Evolutionary conservation across 2,329 filamentous ascomycete species (phyloP).

Genomic region (Colletotrichum costaricense): DNA sequence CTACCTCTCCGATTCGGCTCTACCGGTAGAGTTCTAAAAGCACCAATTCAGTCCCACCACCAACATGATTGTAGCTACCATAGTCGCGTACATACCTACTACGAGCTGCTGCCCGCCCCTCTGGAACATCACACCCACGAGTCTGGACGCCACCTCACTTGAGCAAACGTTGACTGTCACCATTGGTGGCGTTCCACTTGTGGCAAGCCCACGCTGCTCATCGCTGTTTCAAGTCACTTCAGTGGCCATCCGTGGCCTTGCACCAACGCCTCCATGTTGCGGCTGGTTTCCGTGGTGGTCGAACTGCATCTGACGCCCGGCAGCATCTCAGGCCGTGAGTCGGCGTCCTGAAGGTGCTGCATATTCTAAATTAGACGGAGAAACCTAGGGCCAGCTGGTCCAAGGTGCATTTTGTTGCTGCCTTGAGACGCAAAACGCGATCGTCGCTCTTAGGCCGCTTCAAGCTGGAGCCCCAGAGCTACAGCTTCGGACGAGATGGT

Average conservation of each 20-base stretch:
- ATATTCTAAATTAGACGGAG: slow-evolving; percentile 30
- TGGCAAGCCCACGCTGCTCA: slow-evolving; percentile 10
- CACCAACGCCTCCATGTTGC: not conserved
- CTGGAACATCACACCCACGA: not conserved
- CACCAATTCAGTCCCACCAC: slow-evolving; percentile 3
- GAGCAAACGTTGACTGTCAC: not conserved
- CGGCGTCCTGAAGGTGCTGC: slow-evolving; percentile 25
- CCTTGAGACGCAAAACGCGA: slow-evolving; percentile 11
- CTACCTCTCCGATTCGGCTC: not conserved
- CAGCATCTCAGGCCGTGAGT: not conserved
- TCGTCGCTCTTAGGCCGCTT: slow-evolving; percentile 12
- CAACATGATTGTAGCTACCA: not conserved
- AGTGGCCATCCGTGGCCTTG: not conserved
- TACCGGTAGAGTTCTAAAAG: not conserved
- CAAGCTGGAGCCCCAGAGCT: not conserved
- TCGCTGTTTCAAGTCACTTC: slow-evolving; percentile 18
- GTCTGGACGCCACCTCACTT: slow-evolving; percentile 5
- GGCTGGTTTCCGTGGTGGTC: slow-evolving; percentile 12
- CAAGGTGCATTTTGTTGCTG: slow-evolving; percentile 16
- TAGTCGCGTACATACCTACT: not conserved
- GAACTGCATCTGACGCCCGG: slow-evolving; percentile 23
- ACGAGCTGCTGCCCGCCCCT: not conserved
- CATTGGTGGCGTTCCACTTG: slow-evolving; percentile 10
- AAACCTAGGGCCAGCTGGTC: slow-evolving; percentile 5
- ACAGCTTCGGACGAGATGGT: slow-evolving; percentile 12